Percentiles rank a stretch among this genome's conserved stretches.
Evolutionary conservation across 2,329 filamentous ascomycete genomes (phyloP).

Genomic region (Colletotrichum costaricense): DNA sequence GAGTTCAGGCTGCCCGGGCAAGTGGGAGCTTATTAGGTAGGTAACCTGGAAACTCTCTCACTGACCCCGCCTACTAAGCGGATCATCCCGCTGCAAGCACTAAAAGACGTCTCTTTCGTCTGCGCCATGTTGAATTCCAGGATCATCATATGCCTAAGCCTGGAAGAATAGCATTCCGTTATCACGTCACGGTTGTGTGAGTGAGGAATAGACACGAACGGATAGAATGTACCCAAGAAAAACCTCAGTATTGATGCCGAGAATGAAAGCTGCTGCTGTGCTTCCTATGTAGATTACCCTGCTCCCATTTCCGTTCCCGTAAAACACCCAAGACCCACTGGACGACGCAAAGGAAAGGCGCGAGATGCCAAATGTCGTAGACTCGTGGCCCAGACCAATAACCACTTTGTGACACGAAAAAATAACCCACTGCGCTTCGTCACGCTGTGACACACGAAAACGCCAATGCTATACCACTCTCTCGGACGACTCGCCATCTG

Average conservation of each 20-base stretch:
- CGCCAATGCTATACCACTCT: conserved; percentile 70
- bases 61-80: conserved; percentile 8
- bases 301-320: conserved; percentile 19
- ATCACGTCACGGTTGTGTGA: no score
- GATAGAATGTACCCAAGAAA: neutral
- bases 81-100: conserved; percentile 18
- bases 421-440: neutral
- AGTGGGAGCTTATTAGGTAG: neutral
- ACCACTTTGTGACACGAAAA: neutral
- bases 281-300: conserved; percentile 30
- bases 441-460: neutral
- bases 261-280: neutral
- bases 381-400: neutral
- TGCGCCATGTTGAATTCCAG: neutral
- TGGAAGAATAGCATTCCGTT: neutral
- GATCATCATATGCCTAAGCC: no score
- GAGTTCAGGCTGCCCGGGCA: neutral
- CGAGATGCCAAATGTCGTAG: conserved; percentile 9
- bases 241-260: conserved; percentile 24
- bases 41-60: neutral
- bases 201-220: neutral
- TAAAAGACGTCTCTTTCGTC: neutral
- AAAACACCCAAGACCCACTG: neutral
- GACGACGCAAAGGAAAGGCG: conserved; percentile 16
- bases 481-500: conserved; percentile 84